Base-by-base conservation (phyloP, 208 protist species). In the Leishmania arabica region DNA sequence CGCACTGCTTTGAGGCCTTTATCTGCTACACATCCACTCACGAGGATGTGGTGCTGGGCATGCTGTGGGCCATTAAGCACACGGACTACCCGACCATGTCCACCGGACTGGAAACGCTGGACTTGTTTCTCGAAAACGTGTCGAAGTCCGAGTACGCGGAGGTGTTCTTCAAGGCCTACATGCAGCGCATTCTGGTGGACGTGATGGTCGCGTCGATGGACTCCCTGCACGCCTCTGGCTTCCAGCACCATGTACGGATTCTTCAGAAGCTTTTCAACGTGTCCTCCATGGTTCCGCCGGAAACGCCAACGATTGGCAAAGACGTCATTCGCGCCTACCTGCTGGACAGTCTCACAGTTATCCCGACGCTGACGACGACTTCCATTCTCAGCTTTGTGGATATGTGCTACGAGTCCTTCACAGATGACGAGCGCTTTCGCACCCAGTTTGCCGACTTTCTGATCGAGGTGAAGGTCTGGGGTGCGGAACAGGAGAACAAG, bases 51-150 rank as follows among this genome's bases (percentile, higher is more conserved):
- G 91, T 99, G 51, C 96, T 99, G 58, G 96, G 95, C 37, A 96
- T 99, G 85, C 89, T 99, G 54, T 99, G 99, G 99, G 99, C 98
- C 0, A 98, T 99, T 81, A 99, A 99, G 86, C 99, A 99, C 91
- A 98, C 93, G 4, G 98, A 99, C 87, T 95, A 96, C 78, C 96
- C 98, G 58, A 98, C 99, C 47, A 95, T 96, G 93, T 89, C 85
- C 1, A 95, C 91, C 11, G 95, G 92, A 19, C 89, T 98, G 21
- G 95, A 99, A 77, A 99, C 97, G 64, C 90, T 99, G 9, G 85
- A 97, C 68, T 81, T 96, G n/a, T 94, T 99, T 34, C 86, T 99
- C 34, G 79, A 91, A 34, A 93, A 96, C 79, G 89, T 98, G 34
- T 73, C 85, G 1, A 78, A 86, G 19, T 95, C 88, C 19, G 81